Conservation (phyloP, 1,284 basidiomycete genomes). For the Microbotryum lychnidis-dioicae region DNA sequence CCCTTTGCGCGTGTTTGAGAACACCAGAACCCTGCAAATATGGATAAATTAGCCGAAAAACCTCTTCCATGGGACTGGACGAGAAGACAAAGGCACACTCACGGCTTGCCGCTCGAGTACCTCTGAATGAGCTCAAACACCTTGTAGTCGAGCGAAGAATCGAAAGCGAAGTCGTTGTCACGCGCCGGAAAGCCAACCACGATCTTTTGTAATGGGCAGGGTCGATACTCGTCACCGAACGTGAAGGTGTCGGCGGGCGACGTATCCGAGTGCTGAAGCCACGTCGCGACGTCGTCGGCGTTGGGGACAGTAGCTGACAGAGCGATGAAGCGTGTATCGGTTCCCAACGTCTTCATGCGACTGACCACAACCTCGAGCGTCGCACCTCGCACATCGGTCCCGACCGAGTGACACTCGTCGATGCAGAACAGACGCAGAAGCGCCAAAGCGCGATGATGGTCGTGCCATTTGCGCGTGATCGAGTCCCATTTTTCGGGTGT, state of each 20-base stretch:
- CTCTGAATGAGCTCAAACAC: conserved; percentile 61
- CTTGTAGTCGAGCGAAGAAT: conserved; percentile 61
- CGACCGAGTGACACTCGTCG: conserved; percentile 87
- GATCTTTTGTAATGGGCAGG: conserved; percentile 66
- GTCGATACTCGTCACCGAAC: conserved; percentile 84
- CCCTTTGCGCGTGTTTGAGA: conserved; percentile 76
- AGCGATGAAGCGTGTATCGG: conserved; percentile 52
- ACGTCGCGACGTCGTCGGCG: conserved; percentile 75
- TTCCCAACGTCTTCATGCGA: conserved; percentile 66
- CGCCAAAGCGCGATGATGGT: not conserved
- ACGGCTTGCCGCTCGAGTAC: conserved; percentile 63
- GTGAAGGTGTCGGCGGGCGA: conserved; percentile 61
- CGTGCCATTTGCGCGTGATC: conserved; percentile 69
- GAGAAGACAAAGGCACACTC: not conserved
- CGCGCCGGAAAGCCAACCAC: conserved; percentile 49
- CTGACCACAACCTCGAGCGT: conserved; percentile 87
- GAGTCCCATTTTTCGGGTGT: conserved; percentile 92
- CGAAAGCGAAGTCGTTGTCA: conserved; percentile 72
- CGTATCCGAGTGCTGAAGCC: conserved; percentile 54
- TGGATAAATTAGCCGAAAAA: not conserved
- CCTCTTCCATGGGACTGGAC: no score
- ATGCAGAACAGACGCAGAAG: conserved; percentile 60
- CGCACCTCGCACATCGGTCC: conserved; percentile 74
- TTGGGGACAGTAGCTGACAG: conserved; percentile 94
- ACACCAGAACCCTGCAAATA: conserved; percentile 54